phyloP scores from a whole-genome alignment of 169 alveolate genomes.

The Plasmodium berghei region DNA sequence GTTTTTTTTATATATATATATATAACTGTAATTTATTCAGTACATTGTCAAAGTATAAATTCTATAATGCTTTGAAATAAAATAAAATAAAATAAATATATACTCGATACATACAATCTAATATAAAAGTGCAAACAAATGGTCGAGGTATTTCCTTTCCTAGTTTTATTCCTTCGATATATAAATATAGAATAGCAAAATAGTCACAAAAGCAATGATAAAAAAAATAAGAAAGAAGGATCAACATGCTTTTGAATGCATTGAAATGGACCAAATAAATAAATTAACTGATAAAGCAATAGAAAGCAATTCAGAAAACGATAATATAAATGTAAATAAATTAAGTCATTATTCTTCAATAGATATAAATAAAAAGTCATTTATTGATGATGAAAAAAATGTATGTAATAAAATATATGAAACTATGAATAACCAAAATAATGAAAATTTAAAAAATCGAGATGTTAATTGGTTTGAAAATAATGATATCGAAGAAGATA shows the following conservation, averaged over 20 bases:
- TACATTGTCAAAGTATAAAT: too few species aligned
- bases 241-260: constrained; percentile 29
- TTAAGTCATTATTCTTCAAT: constrained; percentile 34
- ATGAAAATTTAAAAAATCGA: background rate
- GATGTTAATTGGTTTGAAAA: constrained; percentile 48
- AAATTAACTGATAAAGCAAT: background rate
- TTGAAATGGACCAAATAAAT: constrained; percentile 55
- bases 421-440: constrained; percentile 11
- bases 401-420: constrained; percentile 17
- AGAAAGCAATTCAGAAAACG: constrained; percentile 29
- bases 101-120: too few species aligned
- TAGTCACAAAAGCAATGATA: background rate
- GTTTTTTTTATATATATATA: too few species aligned
- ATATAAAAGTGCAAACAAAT: too few species aligned
- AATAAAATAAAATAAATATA: too few species aligned
- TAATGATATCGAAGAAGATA: constrained; percentile 12
- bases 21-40: too few species aligned
- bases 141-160: too few species aligned
- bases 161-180: too few species aligned
- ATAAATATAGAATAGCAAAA: too few species aligned
- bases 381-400: constrained; percentile 10
- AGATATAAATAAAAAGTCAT: constrained; percentile 1
- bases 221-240: constrained; percentile 7
- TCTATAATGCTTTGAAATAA: too few species aligned
- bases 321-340: constrained; percentile 18